Evolutionary conservation across 495 filamentous ascomycete species (phyloP), one percentile per base, ranked within the genome.

Genomic region (Podospora pseudocomata): DNA sequence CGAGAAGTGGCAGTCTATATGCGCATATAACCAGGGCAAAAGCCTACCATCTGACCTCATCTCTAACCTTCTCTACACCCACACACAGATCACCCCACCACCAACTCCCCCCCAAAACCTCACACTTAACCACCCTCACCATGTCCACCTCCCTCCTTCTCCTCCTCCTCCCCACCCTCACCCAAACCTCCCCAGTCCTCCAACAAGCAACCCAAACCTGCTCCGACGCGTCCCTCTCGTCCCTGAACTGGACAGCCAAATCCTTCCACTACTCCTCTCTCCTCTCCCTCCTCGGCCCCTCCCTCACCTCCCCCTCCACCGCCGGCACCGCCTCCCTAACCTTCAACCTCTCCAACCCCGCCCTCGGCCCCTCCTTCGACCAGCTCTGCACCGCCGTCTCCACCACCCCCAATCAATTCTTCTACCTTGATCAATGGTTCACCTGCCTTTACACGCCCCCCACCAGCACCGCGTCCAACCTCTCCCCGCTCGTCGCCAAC

Each of bases 391-490:
- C 66, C 30, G 80, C 73, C 23, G 30, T 49, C 57, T 80, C 76
- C 74, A 69, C 61, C 64, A 72, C 76, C 67, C 67, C 78, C 13
- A n/a, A n/a, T 2, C 76, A 80, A 27, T 82, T 82, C 65, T 81
- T 81, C 72, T 80, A 79, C 69, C 77, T 79, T 60, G 74, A 75
- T 56, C 39, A 78, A 44, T 62, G 66, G 30, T 81, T 78, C 73
- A 64, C 64, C 2, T 82, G 80, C 74, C 19, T 53, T 19, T 39
- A 20, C 6, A 34, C 58, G 1, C 54, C 63, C 5, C 19, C n/a
- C 16, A 5, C 5, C 60, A 23, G 1, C 23, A 13, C 39, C 15
- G 9, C 39, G 5, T 49, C 39, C 39, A 49, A 49, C 15, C 39
- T 49, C 3, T 44, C 19, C 9, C 34, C 53, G 4, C 55, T 57